These are phyloP conservation scores for Alnus glutinosa DNA, from an alignment of 306 rosid species.

Conservation along the genomic window DNA sequence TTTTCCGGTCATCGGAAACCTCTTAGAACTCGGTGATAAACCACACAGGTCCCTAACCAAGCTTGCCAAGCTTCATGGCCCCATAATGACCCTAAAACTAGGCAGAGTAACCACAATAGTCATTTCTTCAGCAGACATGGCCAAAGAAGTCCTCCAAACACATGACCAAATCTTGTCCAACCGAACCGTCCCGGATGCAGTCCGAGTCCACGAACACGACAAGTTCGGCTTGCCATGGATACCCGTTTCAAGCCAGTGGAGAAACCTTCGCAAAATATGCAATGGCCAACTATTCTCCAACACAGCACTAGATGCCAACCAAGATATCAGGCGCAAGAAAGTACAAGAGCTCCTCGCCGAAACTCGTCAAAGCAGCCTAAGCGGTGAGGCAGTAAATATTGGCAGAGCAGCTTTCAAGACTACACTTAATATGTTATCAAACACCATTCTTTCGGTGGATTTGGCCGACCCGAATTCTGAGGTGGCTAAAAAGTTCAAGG, in stretches of 20 bases:
- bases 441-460: constrained; percentile 49
- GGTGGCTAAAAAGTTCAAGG: constrained; percentile 31
- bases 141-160: constrained; percentile 44
- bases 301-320: constrained; percentile 37
- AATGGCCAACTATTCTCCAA: constrained; percentile 32
- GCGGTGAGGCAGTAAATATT: constrained; percentile 38
- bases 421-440: constrained; percentile 39
- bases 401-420: constrained; percentile 46
- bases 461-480: constrained; percentile 20
- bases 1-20: constrained; percentile 48
- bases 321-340: constrained; percentile 18
- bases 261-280: constrained; percentile 40
- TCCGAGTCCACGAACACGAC: constrained; percentile 31
- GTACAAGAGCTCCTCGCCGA: constrained; percentile 27
- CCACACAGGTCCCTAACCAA: constrained; percentile 47
- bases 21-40: constrained; percentile 45
- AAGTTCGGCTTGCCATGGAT: constrained; percentile 34
- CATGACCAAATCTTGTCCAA: constrained; percentile 45
- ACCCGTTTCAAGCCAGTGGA: constrained; percentile 39
- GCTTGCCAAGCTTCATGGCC: constrained; percentile 42
- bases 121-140: constrained; percentile 39
- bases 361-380: background rate
- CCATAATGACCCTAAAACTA: constrained; percentile 47
- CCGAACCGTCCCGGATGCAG: constrained; percentile 33
- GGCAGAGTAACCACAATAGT: constrained; percentile 50